phyloP scores from a whole-genome alignment of 176 grass and related monocot genomes.

The Lolium perenne region DNA sequence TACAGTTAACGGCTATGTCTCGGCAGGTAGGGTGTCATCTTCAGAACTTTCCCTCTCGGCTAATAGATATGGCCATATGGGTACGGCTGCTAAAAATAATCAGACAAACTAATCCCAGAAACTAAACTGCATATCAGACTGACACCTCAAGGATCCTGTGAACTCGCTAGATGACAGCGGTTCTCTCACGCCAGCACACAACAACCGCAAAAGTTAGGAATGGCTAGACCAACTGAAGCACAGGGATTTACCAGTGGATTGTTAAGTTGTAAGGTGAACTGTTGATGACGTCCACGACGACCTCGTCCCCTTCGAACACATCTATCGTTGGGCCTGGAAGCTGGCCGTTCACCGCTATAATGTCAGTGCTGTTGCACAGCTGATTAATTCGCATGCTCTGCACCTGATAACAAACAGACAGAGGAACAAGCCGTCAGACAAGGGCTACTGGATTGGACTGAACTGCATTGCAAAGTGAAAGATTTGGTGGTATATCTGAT shows the following conservation, averaged over 20 bases:
- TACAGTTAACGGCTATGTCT: slow-evolving; percentile 24
- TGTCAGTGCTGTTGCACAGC: slow-evolving; percentile 55
- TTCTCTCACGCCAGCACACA: slow-evolving; percentile 6
- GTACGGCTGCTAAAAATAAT: background rate
- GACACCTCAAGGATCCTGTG: slow-evolving; percentile 15
- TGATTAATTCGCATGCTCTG: slow-evolving; percentile 47
- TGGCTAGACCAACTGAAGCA: background rate
- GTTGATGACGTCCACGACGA: slow-evolving; percentile 52
- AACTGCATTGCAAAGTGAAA: slow-evolving; percentile 7
- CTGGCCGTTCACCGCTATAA: slow-evolving; percentile 61
- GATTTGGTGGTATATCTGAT: background rate
- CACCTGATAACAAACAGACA: slow-evolving; percentile 40
- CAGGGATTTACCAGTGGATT: slow-evolving; percentile 55
- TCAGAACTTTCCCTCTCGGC: slow-evolving; percentile 40
- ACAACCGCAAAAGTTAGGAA: too few species aligned
- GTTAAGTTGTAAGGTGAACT: slow-evolving; percentile 52
- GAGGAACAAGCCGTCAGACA: slow-evolving; percentile 14
- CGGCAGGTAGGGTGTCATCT: slow-evolving; percentile 49
- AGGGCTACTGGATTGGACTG: background rate
- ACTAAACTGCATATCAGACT: slow-evolving; percentile 25
- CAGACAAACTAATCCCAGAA: slow-evolving; percentile 11
- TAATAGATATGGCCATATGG: background rate
- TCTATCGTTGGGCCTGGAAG: slow-evolving; percentile 59
- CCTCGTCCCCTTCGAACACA: slow-evolving; percentile 52
- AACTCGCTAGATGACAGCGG: slow-evolving; percentile 22